Conservation (phyloP, 78 protist genomes). For the Emiliania huxleyi region DNA sequence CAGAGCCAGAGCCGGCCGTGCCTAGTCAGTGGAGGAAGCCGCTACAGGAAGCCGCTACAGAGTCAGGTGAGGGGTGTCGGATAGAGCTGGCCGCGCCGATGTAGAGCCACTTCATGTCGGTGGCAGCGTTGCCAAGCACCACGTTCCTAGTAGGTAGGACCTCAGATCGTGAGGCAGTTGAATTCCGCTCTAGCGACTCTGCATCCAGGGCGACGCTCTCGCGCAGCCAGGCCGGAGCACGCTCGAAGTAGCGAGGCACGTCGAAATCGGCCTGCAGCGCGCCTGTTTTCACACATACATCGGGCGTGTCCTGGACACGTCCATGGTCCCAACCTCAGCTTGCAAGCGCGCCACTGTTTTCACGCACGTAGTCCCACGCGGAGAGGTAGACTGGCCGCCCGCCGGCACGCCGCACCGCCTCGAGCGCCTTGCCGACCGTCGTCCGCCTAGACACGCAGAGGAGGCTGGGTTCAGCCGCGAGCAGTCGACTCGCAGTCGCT, state of each 20-base stretch:
- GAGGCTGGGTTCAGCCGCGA: no score
- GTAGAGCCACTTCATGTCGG: neutral
- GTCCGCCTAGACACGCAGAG: neutral
- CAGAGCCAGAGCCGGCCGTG: neutral
- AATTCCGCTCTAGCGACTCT: no score
- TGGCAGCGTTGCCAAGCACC: neutral
- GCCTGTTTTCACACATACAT: neutral
- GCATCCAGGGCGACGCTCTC: neutral
- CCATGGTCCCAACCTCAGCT: no score
- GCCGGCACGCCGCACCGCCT: neutral
- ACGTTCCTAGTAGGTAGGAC: no score
- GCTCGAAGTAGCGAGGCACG: neutral
- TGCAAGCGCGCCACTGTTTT: no score
- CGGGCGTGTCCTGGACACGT: no score
- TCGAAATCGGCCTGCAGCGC: neutral
- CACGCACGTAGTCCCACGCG: slow-evolving; percentile 3
- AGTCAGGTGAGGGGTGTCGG: no score
- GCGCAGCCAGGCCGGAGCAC: neutral
- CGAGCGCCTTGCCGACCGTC: neutral
- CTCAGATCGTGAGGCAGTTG: no score
- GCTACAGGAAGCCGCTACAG: no score
- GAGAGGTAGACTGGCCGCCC: neutral
- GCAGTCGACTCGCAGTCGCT: no score
- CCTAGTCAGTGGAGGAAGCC: no score
- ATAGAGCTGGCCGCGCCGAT: neutral